Conservation (phyloP, 129 eudicot genomes). For the Lactuca sativa region DNA sequence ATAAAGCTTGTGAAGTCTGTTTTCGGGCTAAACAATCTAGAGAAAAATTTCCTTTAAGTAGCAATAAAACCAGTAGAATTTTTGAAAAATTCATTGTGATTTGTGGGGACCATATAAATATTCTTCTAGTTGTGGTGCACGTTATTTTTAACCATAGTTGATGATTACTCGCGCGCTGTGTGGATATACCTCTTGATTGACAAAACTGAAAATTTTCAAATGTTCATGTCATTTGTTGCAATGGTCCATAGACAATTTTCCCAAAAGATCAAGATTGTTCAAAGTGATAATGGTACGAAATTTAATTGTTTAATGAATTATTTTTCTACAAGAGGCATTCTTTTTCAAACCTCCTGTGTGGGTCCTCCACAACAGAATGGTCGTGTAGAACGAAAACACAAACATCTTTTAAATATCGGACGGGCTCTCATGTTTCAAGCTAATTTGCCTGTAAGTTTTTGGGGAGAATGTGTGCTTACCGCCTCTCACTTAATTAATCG, state of each 20-base stretch:
- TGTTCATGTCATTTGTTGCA: slow-evolving; percentile 7
- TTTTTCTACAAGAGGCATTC: background rate
- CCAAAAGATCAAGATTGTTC: background rate
- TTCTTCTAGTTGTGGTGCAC: background rate
- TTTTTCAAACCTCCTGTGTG: background rate
- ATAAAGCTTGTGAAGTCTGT: background rate
- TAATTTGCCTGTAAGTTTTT: background rate
- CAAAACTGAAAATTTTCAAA: background rate
- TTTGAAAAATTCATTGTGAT: slow-evolving; percentile 9
- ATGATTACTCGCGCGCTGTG: slow-evolving; percentile 16
- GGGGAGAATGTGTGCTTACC: background rate
- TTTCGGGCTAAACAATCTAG: slow-evolving; percentile 6
- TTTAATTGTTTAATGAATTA: background rate
- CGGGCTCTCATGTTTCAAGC: too few species aligned
- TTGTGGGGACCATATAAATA: slow-evolving; percentile 10
- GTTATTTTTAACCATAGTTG: slow-evolving; percentile 14
- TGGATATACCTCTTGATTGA: slow-evolving; percentile 12
- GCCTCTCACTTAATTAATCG: background rate
- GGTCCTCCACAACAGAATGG: too few species aligned
- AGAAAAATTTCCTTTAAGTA: background rate
- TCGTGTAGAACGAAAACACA: too few species aligned
- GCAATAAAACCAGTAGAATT: background rate
- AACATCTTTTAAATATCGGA: too few species aligned
- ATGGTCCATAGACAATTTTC: slow-evolving; percentile 1
- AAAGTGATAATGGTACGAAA: background rate